These are phyloP conservation scores for Verticillium zaregamsianum DNA, from an alignment of 2,329 filamentous ascomycete genomes.

Conservation along the genomic window DNA sequence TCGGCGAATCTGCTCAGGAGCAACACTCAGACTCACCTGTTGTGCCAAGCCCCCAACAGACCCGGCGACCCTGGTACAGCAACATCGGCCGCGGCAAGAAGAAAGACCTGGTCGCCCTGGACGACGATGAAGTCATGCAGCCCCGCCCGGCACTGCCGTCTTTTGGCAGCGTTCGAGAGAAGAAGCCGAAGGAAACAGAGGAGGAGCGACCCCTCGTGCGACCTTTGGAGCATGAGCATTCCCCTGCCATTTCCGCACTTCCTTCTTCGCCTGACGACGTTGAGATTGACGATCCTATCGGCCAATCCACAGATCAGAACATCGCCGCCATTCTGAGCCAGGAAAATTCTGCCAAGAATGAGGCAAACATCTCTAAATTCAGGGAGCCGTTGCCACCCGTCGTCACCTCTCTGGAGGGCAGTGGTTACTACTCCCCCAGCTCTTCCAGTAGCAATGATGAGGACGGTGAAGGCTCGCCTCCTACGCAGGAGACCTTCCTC, in stretches of 20 bases:
- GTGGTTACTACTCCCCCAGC: slow-evolving; percentile 59
- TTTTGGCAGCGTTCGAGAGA: slow-evolving; percentile 70
- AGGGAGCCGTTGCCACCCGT: slow-evolving; percentile 66
- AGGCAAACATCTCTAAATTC: slow-evolving; percentile 52
- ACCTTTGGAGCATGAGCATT: slow-evolving; percentile 36
- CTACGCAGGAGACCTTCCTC: background rate
- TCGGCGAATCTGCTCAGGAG: slow-evolving; percentile 40
- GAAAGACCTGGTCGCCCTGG: slow-evolving; percentile 40
- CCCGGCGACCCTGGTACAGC: slow-evolving; percentile 41
- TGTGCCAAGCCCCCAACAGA: slow-evolving; percentile 31
- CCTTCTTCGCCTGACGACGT: slow-evolving; percentile 14
- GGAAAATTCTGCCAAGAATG: slow-evolving; percentile 48
- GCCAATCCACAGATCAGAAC: slow-evolving; percentile 55
- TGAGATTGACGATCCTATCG: slow-evolving; percentile 27
- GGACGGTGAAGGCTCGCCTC: slow-evolving; percentile 14
- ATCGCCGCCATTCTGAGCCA: slow-evolving; percentile 52
- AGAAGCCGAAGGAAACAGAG: slow-evolving; percentile 47
- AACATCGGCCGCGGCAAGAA: slow-evolving; percentile 43
- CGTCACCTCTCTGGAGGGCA: slow-evolving; percentile 65
- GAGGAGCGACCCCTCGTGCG: slow-evolving; percentile 60
- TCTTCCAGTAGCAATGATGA: slow-evolving; percentile 37
- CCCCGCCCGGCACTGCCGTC: slow-evolving; percentile 70
- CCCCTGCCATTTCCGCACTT: slow-evolving; percentile 16
- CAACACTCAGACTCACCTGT: slow-evolving; percentile 34
- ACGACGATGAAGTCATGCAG: slow-evolving; percentile 68